These are phyloP conservation scores for Phytophthora pluvialis DNA, from an alignment of 352 stramenopile species.

Conservation along the genomic window DNA sequence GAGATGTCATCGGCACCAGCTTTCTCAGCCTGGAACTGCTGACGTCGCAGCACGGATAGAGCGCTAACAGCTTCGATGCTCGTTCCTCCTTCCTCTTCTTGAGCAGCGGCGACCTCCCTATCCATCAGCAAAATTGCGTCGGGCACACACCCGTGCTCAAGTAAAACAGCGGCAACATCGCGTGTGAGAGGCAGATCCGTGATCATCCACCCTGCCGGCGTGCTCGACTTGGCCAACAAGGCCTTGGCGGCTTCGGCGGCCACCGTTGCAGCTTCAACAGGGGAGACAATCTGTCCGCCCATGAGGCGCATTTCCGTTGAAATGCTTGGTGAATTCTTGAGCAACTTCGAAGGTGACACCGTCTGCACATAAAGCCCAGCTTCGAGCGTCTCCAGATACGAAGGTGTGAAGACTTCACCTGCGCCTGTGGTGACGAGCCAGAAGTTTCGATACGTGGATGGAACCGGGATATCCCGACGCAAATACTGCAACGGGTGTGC, in stretches of 20 bases:
- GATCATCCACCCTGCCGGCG: conserved; percentile 51
- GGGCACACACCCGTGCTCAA: conserved; percentile 53
- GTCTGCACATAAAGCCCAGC: conserved; percentile 21
- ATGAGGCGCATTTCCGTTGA: conserved; percentile 49
- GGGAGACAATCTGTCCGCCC: conserved; percentile 39
- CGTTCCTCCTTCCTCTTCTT: conserved; percentile 19
- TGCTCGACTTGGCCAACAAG: conserved; percentile 19
- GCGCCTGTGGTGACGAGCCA: conserved; percentile 47
- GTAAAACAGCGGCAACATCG: conserved; percentile 43
- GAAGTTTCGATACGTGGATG: conserved; percentile 30
- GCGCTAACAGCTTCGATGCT: neutral
- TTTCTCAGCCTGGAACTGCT: conserved; percentile 40
- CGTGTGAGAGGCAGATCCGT: conserved; percentile 50
- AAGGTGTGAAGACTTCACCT: conserved; percentile 23
- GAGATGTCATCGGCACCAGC: conserved; percentile 19
- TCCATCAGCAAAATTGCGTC: conserved; percentile 59
- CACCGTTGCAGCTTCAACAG: conserved; percentile 28
- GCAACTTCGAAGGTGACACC: conserved; percentile 37
- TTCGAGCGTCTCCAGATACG: conserved; percentile 31
- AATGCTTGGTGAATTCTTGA: conserved; percentile 38
- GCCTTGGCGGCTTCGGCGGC: conserved; percentile 29
- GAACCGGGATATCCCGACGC: conserved; percentile 32
- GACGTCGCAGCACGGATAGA: conserved; percentile 29
- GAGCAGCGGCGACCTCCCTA: conserved; percentile 25
- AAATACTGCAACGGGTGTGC: conserved; percentile 57